Conservation (phyloP, 2,329 filamentous ascomycete genomes). For the Akanthomyces uredinophilus region DNA sequence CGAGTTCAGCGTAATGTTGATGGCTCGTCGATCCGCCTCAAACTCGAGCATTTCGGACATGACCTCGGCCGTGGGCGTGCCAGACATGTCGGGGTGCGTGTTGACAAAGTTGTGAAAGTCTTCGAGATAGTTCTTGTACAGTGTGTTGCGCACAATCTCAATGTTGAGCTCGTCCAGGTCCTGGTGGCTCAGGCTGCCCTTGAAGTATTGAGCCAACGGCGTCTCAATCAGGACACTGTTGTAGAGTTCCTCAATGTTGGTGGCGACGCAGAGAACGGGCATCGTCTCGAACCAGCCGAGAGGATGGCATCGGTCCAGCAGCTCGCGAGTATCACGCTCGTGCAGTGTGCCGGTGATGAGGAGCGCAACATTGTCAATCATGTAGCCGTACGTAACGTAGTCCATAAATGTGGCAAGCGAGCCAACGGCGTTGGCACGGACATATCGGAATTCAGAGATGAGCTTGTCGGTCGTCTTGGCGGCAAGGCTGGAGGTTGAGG, state of each 20-base stretch:
- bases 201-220: constrained; percentile 93
- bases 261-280: constrained; percentile 95
- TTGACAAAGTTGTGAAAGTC: constrained; percentile 96
- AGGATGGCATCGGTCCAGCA: constrained; percentile 92
- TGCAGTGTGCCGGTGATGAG: constrained; percentile 97
- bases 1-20: constrained; percentile 98
- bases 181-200: constrained; percentile 90
- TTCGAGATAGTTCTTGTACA: constrained; percentile 99
- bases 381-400: constrained; percentile 97
- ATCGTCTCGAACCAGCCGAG: constrained; percentile 99
- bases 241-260: constrained; percentile 97
- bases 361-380: constrained; percentile 99
- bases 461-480: constrained; percentile 97
- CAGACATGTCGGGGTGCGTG: constrained; percentile 76
- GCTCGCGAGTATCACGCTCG: constrained; percentile 91
- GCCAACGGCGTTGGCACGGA: constrained; percentile 88
- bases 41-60: constrained; percentile 97
- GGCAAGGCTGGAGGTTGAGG: constrained; percentile 90
- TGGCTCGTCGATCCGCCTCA: constrained; percentile 90
- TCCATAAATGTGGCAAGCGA: constrained; percentile 94
- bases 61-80: constrained; percentile 85
- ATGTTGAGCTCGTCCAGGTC: constrained; percentile 98
- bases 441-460: constrained; percentile 93
- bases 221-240: constrained; percentile 98
- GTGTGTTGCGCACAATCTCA: constrained; percentile 95